A percentile compares a stretch with the other conserved stretches of the same genome.
phyloP scores from a whole-genome alignment of 164 flowering plant species.

The Chimonanthus praecox region DNA sequence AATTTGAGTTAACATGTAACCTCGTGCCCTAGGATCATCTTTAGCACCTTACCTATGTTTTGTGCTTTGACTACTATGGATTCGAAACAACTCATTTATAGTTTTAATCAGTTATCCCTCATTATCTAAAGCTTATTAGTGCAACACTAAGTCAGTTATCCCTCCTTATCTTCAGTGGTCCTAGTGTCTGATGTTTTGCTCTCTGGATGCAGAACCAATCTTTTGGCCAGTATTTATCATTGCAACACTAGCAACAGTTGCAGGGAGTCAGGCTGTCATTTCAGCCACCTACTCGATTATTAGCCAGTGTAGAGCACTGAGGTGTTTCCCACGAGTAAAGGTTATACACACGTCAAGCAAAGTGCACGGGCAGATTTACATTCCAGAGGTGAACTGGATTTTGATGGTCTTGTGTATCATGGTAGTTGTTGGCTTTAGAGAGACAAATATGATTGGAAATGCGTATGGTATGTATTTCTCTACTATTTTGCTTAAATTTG shows the following conservation, averaged over 20 bases:
- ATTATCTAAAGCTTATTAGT: no score
- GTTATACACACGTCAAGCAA: constrained; percentile 58
- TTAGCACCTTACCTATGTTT: no score
- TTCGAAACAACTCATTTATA: no score
- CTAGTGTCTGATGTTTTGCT: background rate
- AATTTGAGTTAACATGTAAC: no score
- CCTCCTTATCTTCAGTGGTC: no score
- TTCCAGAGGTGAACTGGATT: constrained; percentile 75
- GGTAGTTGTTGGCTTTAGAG: constrained; percentile 46
- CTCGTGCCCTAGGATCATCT: no score
- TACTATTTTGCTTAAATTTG: background rate
- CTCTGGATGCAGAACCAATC: constrained; percentile 16
- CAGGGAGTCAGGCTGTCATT: constrained; percentile 66
- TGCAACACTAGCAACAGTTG: constrained; percentile 59
- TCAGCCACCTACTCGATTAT: constrained; percentile 68
- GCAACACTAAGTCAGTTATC: no score
- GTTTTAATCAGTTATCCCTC: no score
- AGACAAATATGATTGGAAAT: constrained; percentile 48
- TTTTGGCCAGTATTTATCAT: constrained; percentile 62
- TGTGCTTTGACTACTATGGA: no score
- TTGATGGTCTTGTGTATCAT: constrained; percentile 53
- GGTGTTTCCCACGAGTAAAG: constrained; percentile 71
- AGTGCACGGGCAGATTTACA: constrained; percentile 67
- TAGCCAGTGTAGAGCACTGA: constrained; percentile 57
- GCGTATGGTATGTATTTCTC: constrained; percentile 45